Conservation (phyloP, 176 grass and related monocot genomes). For the Phoenix dactylifera region DNA sequence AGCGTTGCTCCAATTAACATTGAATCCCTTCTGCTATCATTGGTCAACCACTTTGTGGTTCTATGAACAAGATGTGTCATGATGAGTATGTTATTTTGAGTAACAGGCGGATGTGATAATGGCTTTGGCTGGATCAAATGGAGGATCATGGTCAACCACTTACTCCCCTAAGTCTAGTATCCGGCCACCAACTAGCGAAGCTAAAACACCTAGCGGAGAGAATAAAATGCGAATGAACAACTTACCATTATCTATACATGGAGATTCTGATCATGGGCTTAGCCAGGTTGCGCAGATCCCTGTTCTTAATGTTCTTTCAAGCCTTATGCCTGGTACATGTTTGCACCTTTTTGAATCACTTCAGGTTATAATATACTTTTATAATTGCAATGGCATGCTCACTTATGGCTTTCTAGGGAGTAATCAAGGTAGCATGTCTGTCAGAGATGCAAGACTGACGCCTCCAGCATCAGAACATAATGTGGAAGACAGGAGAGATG, state of each 20-base stretch:
- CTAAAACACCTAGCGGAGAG: slow-evolving; percentile 8
- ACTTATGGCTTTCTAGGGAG: not conserved
- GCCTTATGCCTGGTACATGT: not conserved
- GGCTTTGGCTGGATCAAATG: slow-evolving; percentile 24
- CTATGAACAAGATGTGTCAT: too few relatives aligned
- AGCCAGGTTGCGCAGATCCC: not conserved
- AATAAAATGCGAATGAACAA: too few relatives aligned
- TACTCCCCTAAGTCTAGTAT: not conserved
- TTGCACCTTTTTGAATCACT: not conserved
- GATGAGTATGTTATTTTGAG: not conserved
- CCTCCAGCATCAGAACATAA: not conserved
- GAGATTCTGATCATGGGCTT: too few relatives aligned
- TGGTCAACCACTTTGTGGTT: too few relatives aligned
- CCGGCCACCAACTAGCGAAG: not conserved
- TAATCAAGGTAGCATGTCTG: not conserved
- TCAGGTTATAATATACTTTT: not conserved
- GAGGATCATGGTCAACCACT: slow-evolving; percentile 21
- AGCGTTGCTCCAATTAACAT: too few relatives aligned
- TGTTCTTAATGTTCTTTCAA: not conserved
- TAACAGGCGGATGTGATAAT: slow-evolving; percentile 18
- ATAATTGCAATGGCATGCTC: not conserved
- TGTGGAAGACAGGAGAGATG: not conserved
- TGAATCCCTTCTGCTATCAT: too few relatives aligned
- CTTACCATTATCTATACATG: too few relatives aligned
- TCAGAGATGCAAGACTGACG: not conserved